Evolutionary conservation across 2,329 filamentous ascomycete genomes (phyloP), one percentile per base, ranked within the genome.

Genomic region (Neopestalotiopsis clavispora): DNA sequence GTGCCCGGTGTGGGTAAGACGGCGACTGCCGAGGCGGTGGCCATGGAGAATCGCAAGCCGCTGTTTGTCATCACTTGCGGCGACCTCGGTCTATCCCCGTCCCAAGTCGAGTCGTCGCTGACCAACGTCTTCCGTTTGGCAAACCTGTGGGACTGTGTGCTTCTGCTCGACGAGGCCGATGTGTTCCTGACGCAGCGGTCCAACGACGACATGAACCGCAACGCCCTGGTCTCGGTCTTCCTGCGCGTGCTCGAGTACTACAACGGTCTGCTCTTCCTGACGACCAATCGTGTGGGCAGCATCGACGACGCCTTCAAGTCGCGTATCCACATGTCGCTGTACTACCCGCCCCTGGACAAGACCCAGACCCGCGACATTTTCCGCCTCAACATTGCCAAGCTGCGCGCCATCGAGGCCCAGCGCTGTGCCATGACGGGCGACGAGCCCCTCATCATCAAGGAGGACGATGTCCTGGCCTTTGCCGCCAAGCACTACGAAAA

Each of bases 1-100:
- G 79, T 82, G 0, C 84, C 84, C 0, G 84, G 84, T 32, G 83
- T 85, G 0, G 84, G 84, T 4, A 86, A 86, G 76, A 86, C 84
- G 0, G 79, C 81, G 0, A 85, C 84, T 0, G 84, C 84, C 1
- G 79, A 84, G 70, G 80, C 80, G 1, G 77, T 83, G 1, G 81
- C 82, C 1, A 78, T 80, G 76, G 78, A 78, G 66, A 80, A 81
- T 71, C 72, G 75, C 56, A 83, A 82, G 74, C 85, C 84, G 0
- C 74, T 86, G 1, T 85, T 85, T 59, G 78, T 80, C 7, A 84
- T 87, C 66, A 86, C 84, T 0, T 86, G 84, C 12, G 84, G 85
- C 60, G 84, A 86, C 68, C 78, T 84, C 0, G 82, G 83, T 14
- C 73, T 82, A n/a, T 81, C 79, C 0, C 80, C 84, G 0, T 71